Base-by-base conservation (phyloP, 2,329 filamentous ascomycete species). In the Talaromyces sp. region DNA sequence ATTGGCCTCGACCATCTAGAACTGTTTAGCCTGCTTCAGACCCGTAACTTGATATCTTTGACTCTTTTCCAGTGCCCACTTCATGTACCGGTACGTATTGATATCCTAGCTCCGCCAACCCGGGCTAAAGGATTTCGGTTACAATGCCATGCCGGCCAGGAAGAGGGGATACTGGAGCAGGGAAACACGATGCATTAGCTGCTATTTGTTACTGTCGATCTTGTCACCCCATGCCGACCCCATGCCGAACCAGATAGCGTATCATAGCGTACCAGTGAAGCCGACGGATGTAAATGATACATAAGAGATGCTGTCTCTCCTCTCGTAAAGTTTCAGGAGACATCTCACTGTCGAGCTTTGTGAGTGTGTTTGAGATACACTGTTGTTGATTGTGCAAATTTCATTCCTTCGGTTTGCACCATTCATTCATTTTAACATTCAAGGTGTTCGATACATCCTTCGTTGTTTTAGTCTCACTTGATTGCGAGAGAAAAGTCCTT, bases 391-490 rank as follows among this genome's bases (percentile, higher is more conserved):
- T 36, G 53, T 56, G 53, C 31, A 56, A 56, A 56, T 38, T 56
- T 56, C 53, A 56, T 56, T 56, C 53, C 31, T 56, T 36, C 31
- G 19, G 31, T 56, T 56, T 56, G 53, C 53, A 36, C 53, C 15
- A 11, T 22, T 56, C 53, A 36, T 31, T 36, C 45, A n/a, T 49
- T 64, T 40, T 47, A 3, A 1, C 5, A 64, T 43, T 40, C 27
- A 38, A 49, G 58, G 63, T 65, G 63, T 65, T 65, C 15, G 63
- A 65, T 58, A 65, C 49, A 65, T 51, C 58, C 4, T 27, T 65
- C 8, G 25, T 19, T 29, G 15, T 56, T 34, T 13, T 34, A 19
- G 4, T 22, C n/a, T 36, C 2, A 15, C 51, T 34, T 34, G 27
- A 31, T 13, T 36, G 51, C 15, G 29, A 54, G 15, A 54, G n/a